These are phyloP conservation scores for Chlorella variabilis DNA, from an alignment of 163 green algal genomes.

Conservation along the genomic window DNA sequence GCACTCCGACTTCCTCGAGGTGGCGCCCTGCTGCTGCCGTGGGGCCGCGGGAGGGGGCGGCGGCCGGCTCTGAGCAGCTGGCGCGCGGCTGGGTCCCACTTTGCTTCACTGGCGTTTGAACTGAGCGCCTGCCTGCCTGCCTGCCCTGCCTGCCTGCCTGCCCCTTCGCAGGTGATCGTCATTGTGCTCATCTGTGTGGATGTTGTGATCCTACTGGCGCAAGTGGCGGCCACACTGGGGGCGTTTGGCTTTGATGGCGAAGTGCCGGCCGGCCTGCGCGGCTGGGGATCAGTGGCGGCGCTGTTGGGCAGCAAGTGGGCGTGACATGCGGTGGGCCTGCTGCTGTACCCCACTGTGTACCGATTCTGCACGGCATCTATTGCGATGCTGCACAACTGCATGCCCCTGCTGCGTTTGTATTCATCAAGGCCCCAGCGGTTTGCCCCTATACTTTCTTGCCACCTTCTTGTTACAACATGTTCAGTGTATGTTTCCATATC, in stretches of 20 bases:
- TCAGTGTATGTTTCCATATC: too few relatives aligned
- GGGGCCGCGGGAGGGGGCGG: neutral
- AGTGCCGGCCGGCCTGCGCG: neutral
- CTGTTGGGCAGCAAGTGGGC: neutral
- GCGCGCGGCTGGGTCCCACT: too few relatives aligned
- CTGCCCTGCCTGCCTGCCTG: neutral
- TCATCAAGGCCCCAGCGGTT: too few relatives aligned
- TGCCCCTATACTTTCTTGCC: too few relatives aligned
- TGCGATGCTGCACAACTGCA: too few relatives aligned
- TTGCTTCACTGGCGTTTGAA: too few relatives aligned
- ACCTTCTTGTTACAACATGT: too few relatives aligned
- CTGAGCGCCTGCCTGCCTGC: neutral
- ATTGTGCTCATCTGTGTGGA: slow-evolving; percentile 72
- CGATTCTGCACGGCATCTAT: too few relatives aligned
- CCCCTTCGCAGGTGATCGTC: slow-evolving; percentile 10
- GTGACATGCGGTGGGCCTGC: neutral
- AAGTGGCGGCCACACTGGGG: slow-evolving; percentile 31
- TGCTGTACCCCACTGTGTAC: neutral
- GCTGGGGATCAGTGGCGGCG: neutral
- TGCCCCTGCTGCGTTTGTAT: too few relatives aligned
- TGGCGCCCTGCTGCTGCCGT: neutral
- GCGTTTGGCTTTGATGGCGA: neutral
- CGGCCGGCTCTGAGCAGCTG: too few relatives aligned
- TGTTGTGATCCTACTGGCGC: slow-evolving; percentile 49
- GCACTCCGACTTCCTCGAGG: slow-evolving; percentile 24